phyloP scores from a whole-genome alignment of 1,139 yeast genomes.

The Casaregolazyma lundiana region DNA sequence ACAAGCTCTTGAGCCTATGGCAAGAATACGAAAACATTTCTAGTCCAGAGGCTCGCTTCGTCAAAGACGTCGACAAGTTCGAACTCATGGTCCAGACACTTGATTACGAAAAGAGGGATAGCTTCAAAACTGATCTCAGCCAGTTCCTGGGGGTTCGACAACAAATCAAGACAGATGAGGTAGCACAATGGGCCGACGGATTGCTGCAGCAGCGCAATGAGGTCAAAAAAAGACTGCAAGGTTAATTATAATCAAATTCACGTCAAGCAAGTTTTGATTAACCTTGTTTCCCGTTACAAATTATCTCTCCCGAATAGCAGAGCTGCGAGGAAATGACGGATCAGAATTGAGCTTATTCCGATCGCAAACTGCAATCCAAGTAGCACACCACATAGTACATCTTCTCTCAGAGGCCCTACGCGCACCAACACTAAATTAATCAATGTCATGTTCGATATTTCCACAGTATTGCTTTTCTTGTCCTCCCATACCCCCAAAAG shows the following conservation, averaged over 20 bases:
- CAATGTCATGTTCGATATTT: constrained; percentile 78
- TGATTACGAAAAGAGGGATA: constrained; percentile 70
- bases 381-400: constrained; percentile 56
- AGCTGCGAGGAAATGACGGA: constrained; percentile 83
- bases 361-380: constrained; percentile 56
- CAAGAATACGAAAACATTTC: constrained; percentile 84
- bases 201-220: constrained; percentile 53
- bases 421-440: constrained; percentile 78
- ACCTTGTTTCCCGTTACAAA: constrained; percentile 33
- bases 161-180: constrained; percentile 67
- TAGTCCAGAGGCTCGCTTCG: constrained; percentile 78
- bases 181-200: constrained; percentile 65
- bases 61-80: constrained; percentile 90
- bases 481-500: constrained; percentile 48
- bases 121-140: constrained; percentile 51
- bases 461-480: constrained; percentile 25
- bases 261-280: too few species aligned
- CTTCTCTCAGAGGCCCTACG: constrained; percentile 89
- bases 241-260: too few species aligned
- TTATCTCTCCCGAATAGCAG: constrained; percentile 88
- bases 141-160: constrained; percentile 66
- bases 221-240: constrained; percentile 7
- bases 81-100: constrained; percentile 88
- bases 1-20: constrained; percentile 73
- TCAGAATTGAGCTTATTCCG: constrained; percentile 63